These are phyloP conservation scores for Venturia carpophila DNA, from an alignment of 2,329 filamentous ascomycete species.

Conservation along the genomic window DNA sequence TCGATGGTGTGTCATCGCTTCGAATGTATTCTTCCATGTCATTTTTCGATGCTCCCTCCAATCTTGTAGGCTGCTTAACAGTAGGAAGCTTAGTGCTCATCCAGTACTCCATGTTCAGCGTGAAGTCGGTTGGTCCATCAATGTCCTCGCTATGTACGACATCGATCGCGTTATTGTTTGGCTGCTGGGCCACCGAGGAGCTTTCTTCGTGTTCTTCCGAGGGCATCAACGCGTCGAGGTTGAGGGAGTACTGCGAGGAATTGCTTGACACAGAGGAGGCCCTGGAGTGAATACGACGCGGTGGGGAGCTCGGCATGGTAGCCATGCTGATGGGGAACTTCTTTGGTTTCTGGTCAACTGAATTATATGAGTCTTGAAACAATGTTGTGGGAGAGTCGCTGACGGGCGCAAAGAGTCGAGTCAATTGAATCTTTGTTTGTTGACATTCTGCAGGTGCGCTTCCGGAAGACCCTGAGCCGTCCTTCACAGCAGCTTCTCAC, in stretches of 20 bases:
- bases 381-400: neutral
- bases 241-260: conserved; percentile 30
- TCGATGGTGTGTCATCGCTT: conserved; percentile 9
- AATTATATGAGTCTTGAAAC: neutral
- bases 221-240: conserved; percentile 32
- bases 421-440: conserved; percentile 6
- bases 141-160: conserved; percentile 34
- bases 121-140: conserved; percentile 36
- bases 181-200: conserved; percentile 25
- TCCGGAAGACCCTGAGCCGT: neutral
- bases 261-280: neutral
- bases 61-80: conserved; percentile 3
- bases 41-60: neutral
- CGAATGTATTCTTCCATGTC: conserved; percentile 16
- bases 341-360: neutral
- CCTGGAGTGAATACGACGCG: neutral
- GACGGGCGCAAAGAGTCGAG: neutral
- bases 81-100: conserved; percentile 24
- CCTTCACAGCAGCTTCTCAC: neutral
- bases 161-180: conserved; percentile 28
- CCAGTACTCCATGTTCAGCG: conserved; percentile 38
- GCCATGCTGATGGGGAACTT: neutral
- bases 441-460: neutral
- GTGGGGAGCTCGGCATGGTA: conserved; percentile 2
- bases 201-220: conserved; percentile 27